Conservation (phyloP, 352 stramenopile species). For the Pythium periplocum region DNA sequence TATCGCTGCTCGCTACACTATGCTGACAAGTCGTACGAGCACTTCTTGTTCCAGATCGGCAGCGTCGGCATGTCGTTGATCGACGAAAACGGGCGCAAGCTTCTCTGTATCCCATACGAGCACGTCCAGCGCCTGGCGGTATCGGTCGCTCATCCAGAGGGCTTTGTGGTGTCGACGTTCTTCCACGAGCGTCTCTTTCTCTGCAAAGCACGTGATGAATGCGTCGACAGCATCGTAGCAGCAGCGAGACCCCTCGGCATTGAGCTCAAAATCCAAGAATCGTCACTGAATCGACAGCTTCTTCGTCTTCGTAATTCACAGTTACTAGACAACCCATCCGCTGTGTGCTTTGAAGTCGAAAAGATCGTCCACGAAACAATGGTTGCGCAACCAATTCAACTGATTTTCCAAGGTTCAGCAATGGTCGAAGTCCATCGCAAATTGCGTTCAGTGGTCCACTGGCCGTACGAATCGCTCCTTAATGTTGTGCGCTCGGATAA, state of each 20-base stretch:
- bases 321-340: constrained; percentile 43
- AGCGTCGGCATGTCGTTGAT: constrained; percentile 45
- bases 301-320: constrained; percentile 56
- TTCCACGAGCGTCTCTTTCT: constrained; percentile 72
- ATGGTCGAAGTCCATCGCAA: constrained; percentile 64
- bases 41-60: constrained; percentile 45
- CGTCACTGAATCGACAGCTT: constrained; percentile 37
- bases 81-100: constrained; percentile 36
- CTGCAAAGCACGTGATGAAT: constrained; percentile 49
- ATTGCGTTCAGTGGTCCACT: constrained; percentile 44
- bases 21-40: constrained; percentile 50
- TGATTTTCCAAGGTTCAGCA: constrained; percentile 54
- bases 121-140: constrained; percentile 44
- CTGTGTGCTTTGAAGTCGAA: constrained; percentile 65
- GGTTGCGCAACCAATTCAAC: constrained; percentile 48
- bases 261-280: constrained; percentile 29
- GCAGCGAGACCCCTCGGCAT: constrained; percentile 43
- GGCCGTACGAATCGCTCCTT: constrained; percentile 48
- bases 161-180: constrained; percentile 49
- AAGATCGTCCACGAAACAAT: constrained; percentile 34
- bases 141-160: constrained; percentile 39
- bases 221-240: constrained; percentile 47
- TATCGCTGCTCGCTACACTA: constrained; percentile 66
- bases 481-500: constrained; percentile 48
- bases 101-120: constrained; percentile 46